phyloP scores from a whole-genome alignment of 495 filamentous ascomycete genomes.

The Articulospora tetracladia region DNA sequence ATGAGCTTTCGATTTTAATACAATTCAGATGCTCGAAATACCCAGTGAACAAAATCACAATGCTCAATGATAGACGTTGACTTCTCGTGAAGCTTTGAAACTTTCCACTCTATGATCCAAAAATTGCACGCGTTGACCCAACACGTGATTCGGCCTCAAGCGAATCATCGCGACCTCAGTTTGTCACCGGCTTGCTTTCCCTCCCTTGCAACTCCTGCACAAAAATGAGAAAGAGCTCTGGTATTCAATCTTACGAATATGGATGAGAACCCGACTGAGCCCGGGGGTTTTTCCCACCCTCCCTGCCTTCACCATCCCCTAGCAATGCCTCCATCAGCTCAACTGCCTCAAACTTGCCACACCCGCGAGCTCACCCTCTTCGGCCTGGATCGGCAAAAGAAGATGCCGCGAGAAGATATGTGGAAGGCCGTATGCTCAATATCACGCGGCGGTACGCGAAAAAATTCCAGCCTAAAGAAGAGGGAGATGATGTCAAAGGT shows the following conservation, averaged over 20 bases:
- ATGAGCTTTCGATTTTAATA: too few relatives aligned
- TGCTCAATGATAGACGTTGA: neutral
- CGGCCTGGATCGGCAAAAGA: constrained; percentile 73
- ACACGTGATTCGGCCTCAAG: neutral
- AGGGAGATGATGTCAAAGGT: constrained; percentile 40
- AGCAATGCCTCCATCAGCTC: constrained; percentile 14
- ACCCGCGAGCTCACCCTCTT: constrained; percentile 60
- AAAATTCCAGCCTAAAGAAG: constrained; percentile 57
- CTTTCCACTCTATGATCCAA: neutral
- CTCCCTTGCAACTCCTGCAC: neutral
- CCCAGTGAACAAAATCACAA: too few relatives aligned
- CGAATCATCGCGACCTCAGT: neutral
- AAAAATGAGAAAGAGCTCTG: neutral
- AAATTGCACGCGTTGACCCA: neutral
- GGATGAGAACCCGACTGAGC: constrained; percentile 13
- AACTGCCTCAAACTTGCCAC: constrained; percentile 42
- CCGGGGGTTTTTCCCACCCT: constrained; percentile 21
- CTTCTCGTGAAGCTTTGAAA: neutral
- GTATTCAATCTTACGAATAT: constrained; percentile 3
- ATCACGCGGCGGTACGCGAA: constrained; percentile 72
- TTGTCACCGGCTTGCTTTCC: neutral
- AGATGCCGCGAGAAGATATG: constrained; percentile 64
- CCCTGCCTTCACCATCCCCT: constrained; percentile 23
- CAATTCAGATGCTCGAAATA: too few relatives aligned
- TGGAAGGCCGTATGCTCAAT: constrained; percentile 56